These are phyloP conservation scores for Geopyxis carbonaria DNA, from an alignment of 495 filamentous ascomycete species.

Conservation along the genomic window DNA sequence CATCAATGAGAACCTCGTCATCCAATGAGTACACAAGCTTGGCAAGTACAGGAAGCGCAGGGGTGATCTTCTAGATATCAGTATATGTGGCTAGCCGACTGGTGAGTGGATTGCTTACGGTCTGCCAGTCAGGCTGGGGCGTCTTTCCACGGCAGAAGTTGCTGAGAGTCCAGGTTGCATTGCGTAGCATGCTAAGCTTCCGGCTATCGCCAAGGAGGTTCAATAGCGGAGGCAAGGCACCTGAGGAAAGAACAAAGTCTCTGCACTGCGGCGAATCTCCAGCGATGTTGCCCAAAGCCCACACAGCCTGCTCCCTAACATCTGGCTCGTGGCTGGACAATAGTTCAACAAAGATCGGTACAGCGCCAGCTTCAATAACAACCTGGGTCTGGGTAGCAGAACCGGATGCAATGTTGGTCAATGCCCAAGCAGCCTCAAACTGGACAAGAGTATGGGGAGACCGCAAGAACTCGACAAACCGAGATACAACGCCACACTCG, in stretches of 20 bases:
- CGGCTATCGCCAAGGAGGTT: conserved; percentile 86
- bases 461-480: conserved; percentile 95
- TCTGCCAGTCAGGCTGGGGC: conserved; percentile 95
- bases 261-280: conserved; percentile 95
- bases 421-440: conserved; percentile 97
- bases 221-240: conserved; percentile 78
- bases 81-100: conserved; percentile 12
- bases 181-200: conserved; percentile 97
- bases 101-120: conserved; percentile 36
- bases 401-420: conserved; percentile 98
- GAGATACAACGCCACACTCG: conserved; percentile 91
- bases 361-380: conserved; percentile 94
- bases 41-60: conserved; percentile 87
- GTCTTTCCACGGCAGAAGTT: conserved; percentile 99
- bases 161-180: conserved; percentile 97
- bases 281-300: conserved; percentile 97
- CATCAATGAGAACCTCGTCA: conserved; percentile 96
- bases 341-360: conserved; percentile 96
- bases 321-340: conserved; percentile 91
- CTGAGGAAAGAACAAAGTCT: conserved; percentile 80
- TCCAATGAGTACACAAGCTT: conserved; percentile 98
- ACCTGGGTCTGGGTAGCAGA: conserved; percentile 96
- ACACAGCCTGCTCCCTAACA: conserved; percentile 96
- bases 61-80: conserved; percentile 51
- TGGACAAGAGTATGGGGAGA: conserved; percentile 97